These are phyloP conservation scores for Chaetomium olivaceum DNA, from an alignment of 2,329 filamentous ascomycete genomes.

Conservation along the genomic window DNA sequence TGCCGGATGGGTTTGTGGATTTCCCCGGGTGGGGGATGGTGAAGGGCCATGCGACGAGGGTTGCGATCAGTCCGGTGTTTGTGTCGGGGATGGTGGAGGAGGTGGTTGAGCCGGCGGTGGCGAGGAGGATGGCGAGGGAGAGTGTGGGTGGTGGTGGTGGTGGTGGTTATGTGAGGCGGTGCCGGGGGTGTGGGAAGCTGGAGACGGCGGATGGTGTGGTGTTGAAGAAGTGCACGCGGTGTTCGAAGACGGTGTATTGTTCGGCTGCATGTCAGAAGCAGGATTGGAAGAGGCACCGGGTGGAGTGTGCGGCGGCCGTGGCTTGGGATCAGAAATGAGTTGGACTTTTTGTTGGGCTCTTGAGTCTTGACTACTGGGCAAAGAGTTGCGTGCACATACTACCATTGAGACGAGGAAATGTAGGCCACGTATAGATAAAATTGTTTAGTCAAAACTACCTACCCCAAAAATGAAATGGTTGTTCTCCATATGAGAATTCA, in stretches of 20 bases:
- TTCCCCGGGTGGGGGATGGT: conserved; percentile 47
- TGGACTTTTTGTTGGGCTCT: neutral
- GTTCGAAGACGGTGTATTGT: conserved; percentile 52
- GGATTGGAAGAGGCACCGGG: conserved; percentile 55
- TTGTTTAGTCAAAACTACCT: too few relatives aligned
- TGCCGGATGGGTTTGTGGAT: conserved; percentile 44
- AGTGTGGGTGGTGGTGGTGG: neutral
- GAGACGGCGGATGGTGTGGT: conserved; percentile 35
- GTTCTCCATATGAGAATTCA: too few relatives aligned
- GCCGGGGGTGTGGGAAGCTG: conserved; percentile 42
- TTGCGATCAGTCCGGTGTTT: conserved; percentile 59
- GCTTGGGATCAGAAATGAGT: neutral
- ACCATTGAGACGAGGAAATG: too few relatives aligned
- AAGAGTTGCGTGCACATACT: too few relatives aligned
- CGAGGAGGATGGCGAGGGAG: conserved; percentile 3
- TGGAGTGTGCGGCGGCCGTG: conserved; percentile 41
- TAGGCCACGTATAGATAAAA: too few relatives aligned
- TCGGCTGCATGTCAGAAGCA: conserved; percentile 53
- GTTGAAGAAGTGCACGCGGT: conserved; percentile 49
- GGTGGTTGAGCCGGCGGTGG: conserved; percentile 35
- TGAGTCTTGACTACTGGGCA: neutral
- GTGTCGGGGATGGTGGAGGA: conserved; percentile 47
- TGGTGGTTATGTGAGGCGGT: conserved; percentile 34
- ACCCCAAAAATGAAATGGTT: too few relatives aligned
- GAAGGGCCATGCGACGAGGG: conserved; percentile 50